phyloP scores from a whole-genome alignment of 495 filamentous ascomycete genomes.

The Hypoxylon trugodes region DNA sequence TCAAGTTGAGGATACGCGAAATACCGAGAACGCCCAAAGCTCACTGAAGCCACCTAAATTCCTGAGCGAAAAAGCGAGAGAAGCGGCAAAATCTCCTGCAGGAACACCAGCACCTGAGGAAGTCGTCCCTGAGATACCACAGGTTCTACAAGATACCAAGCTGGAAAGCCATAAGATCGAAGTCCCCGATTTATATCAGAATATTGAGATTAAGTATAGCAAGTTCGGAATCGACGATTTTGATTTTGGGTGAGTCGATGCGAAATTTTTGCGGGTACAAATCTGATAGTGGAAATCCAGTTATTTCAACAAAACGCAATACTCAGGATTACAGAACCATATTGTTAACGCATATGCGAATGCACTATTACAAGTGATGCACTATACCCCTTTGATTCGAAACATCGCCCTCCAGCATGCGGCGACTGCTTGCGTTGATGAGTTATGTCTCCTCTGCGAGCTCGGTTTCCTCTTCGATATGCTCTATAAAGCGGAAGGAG shows the following conservation, averaged over 20 bases:
- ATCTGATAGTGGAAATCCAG: constrained; percentile 52
- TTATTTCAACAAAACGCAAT: constrained; percentile 89
- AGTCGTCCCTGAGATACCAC: constrained; percentile 57
- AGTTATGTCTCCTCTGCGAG: constrained; percentile 90
- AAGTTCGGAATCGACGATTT: constrained; percentile 98
- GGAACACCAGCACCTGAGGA: constrained; percentile 68
- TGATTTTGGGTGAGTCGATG: constrained; percentile 79
- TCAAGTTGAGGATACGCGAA: constrained; percentile 82
- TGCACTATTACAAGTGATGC: constrained; percentile 87
- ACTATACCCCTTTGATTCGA: constrained; percentile 85
- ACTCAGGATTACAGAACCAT: constrained; percentile 93
- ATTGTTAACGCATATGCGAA: constrained; percentile 97
- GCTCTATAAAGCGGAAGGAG: constrained; percentile 92
- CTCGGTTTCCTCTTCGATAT: constrained; percentile 97
- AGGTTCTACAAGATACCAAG: constrained; percentile 61
- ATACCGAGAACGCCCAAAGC: constrained; percentile 61
- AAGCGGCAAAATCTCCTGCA: constrained; percentile 62
- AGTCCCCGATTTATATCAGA: constrained; percentile 84
- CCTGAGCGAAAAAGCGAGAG: constrained; percentile 87
- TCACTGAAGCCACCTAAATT: constrained; percentile 79
- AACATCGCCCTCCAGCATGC: constrained; percentile 93
- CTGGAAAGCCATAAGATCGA: constrained; percentile 71
- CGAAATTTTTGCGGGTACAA: background rate
- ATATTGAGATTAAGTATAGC: constrained; percentile 96
- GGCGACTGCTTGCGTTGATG: constrained; percentile 79